Conservation (phyloP, 73 alveolate genomes). For the Uronychia setigera region DNA sequence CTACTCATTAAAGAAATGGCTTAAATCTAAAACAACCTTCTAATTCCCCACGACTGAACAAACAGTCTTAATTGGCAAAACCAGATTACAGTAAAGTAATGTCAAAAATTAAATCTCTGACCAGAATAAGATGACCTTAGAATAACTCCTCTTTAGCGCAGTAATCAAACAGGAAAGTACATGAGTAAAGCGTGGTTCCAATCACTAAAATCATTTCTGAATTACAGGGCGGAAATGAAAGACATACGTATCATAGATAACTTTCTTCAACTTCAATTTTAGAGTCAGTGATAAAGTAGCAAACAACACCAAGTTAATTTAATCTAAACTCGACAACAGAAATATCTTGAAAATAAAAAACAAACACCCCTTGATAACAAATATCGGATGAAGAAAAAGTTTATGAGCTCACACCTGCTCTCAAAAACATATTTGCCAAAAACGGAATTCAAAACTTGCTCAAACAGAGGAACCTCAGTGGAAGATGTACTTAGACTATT, state of each 20-base stretch:
- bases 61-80: too few relatives aligned
- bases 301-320: not conserved
- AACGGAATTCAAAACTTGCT: not conserved
- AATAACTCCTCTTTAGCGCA: too few relatives aligned
- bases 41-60: too few relatives aligned
- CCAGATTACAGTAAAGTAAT: not conserved
- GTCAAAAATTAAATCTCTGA: not conserved
- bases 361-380: not conserved
- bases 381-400: not conserved
- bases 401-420: not conserved
- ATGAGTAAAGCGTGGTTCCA: not conserved
- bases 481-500: not conserved
- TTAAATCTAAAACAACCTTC: too few relatives aligned
- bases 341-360: not conserved
- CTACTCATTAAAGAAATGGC: too few relatives aligned
- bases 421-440: not conserved
- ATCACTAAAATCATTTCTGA: not conserved
- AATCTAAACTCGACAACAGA: not conserved
- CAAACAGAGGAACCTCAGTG: not conserved
- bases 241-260: not conserved
- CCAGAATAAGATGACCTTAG: not conserved
- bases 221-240: not conserved
- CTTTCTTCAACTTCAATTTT: not conserved
- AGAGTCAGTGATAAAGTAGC: not conserved
- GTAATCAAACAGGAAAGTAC: too few relatives aligned